phyloP scores from a whole-genome alignment of 2,329 filamentous ascomycete genomes.

The Calonectria hawksworthii region DNA sequence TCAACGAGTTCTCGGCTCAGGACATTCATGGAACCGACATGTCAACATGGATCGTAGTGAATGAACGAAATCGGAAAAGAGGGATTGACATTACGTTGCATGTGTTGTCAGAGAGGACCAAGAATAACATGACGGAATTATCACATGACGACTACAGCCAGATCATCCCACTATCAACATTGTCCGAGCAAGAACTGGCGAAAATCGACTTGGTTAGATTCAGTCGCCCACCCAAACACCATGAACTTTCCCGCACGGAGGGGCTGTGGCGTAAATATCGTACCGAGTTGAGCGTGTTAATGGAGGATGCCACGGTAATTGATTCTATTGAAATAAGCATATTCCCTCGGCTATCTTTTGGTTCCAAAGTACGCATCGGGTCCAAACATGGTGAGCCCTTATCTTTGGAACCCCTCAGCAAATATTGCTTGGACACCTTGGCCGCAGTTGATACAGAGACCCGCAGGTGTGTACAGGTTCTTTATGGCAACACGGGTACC shows the following conservation, averaged over 20 bases:
- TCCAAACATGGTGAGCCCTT: neutral
- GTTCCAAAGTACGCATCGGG: slow-evolving; percentile 1
- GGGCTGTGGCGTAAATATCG: neutral
- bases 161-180: neutral
- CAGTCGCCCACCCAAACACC: neutral
- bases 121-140: neutral
- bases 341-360: neutral
- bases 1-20: neutral
- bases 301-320: neutral
- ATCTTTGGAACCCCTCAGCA: neutral
- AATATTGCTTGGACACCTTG: slow-evolving; percentile 1
- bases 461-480: neutral
- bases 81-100: slow-evolving; percentile 8
- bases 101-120: neutral
- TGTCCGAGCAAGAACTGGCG: neutral
- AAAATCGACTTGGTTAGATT: neutral
- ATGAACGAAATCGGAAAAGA: slow-evolving; percentile 5
- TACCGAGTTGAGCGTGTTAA: neutral
- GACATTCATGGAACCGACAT: slow-evolving; percentile 8
- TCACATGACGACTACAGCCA: neutral
- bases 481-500: neutral
- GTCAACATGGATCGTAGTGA: slow-evolving; percentile 4
- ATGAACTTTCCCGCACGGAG: neutral
- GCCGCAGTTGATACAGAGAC: neutral
- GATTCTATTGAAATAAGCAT: slow-evolving; percentile 15